Base-by-base conservation (phyloP, 768 basidiomycete genomes). In the Pluteus cervinus region DNA sequence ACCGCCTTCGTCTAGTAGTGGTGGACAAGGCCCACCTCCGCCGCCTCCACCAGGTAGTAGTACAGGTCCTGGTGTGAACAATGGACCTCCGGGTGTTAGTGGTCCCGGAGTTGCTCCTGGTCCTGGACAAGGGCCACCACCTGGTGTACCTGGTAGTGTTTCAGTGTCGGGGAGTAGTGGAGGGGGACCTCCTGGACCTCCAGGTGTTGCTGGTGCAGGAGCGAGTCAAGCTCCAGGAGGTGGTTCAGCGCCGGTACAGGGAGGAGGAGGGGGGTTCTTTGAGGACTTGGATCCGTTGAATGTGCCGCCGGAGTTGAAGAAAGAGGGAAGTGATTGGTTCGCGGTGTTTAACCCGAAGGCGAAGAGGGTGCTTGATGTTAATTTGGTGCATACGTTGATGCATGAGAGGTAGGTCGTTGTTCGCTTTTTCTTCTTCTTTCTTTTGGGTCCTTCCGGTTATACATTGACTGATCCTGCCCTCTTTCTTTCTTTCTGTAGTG, bases 301-400 rank as follows among this genome's bases (percentile, higher is more conserved):
- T 35, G 37, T 76, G 7, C 68, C 75, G 3, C 58, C 76, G 0
- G 78, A 81, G 25, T 58, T 69, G 41, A 79, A 77, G 60, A 80
- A 76, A 52, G 80, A 92, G 54, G 89, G 87, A 0, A 60, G 66
- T 31, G 90, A 93, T 52, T 94, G 91, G 91, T 86, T 88, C 53
- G 87, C 83, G 4, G 69, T 90, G 32, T 92, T 87, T 68, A 91
- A 86, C 54, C 79, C 83, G 28, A 81, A 81, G 52, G 76, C 79
- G 41, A 86, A 87, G 62, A 68, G 82, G 31, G 72, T 74, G 41
- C 66, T 93, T 37, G 88, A 93, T 53, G 86, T 94, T 10, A 65
- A 62, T 34, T 60, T 93, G 47, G 76, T 89, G 20, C 90, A 93
- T 59, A 89, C 86, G 3, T 66, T 94, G n/a, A 79, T 79, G 58